Conservation (phyloP, 495 filamentous ascomycete species). For the Trichoderma reesei region DNA sequence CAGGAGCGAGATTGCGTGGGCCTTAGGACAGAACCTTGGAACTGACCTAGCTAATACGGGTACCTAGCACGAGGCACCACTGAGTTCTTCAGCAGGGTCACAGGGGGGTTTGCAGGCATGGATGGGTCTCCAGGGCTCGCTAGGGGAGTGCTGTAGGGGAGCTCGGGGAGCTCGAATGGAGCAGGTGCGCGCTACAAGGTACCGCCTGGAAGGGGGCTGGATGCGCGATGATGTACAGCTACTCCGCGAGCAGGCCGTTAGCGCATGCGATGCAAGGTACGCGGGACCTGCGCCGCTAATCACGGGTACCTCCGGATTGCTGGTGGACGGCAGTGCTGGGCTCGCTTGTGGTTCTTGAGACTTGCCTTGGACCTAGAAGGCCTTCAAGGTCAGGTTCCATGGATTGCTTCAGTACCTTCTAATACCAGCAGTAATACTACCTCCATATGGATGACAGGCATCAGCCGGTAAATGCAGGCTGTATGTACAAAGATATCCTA, state of each 20-base stretch:
- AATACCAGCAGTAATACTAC: no score
- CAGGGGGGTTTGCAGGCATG: not conserved
- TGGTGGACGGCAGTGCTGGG: not conserved
- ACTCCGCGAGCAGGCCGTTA: not conserved
- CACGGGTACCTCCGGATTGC: not conserved
- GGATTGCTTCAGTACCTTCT: not conserved
- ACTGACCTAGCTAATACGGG: no score
- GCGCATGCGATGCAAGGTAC: conserved; percentile 1
- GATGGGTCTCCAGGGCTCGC: not conserved
- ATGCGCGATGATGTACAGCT: not conserved
- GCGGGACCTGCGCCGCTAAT: not conserved
- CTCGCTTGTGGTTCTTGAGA: not conserved
- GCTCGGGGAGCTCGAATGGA: not conserved
- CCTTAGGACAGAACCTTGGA: no score
- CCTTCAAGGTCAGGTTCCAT: not conserved
- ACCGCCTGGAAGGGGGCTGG: not conserved
- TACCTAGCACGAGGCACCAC: no score
- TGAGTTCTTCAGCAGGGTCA: no score
- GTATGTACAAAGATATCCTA: no score
- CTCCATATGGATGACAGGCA: no score
- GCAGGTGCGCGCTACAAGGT: not conserved
- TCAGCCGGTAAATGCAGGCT: no score
- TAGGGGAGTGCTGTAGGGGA: no score
- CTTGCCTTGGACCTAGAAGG: not conserved
- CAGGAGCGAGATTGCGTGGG: not conserved